These are phyloP conservation scores for Oryza meyeriana DNA, from an alignment of 176 grass and related monocot genomes.

Conservation along the genomic window DNA sequence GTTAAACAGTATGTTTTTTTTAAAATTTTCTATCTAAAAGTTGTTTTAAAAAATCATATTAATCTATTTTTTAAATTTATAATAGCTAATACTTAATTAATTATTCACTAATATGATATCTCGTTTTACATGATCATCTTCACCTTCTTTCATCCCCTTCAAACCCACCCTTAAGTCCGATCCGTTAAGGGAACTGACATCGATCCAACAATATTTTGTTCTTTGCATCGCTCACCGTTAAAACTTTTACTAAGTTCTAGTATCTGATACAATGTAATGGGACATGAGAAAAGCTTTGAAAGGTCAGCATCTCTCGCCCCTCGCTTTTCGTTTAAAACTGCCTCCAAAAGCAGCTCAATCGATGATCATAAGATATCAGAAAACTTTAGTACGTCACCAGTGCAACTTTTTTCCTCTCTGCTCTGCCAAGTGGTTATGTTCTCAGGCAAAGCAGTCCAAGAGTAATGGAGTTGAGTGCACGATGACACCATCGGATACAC, in stretches of 20 bases:
- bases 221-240: constrained; percentile 6
- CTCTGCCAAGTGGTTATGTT: neutral
- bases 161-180: too few relatives aligned
- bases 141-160: too few relatives aligned
- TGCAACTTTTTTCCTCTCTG: neutral
- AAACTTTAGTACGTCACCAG: neutral
- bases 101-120: too few relatives aligned
- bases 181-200: too few relatives aligned
- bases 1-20: too few relatives aligned
- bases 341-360: neutral
- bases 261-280: constrained; percentile 16
- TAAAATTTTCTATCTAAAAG: too few relatives aligned
- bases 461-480: constrained; percentile 43
- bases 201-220: neutral
- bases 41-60: too few relatives aligned
- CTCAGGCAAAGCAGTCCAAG: neutral
- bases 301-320: constrained; percentile 18
- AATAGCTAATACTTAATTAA: too few relatives aligned
- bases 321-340: constrained; percentile 12
- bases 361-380: constrained; percentile 25
- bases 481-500: constrained; percentile 22
- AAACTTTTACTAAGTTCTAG: neutral
- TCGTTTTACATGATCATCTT: too few relatives aligned
- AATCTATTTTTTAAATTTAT: too few relatives aligned
- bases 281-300: neutral